Evolutionary conservation across 768 basidiomycete genomes (phyloP), one percentile per base, ranked within the genome.

Genomic region (Tulasnella sp.): DNA sequence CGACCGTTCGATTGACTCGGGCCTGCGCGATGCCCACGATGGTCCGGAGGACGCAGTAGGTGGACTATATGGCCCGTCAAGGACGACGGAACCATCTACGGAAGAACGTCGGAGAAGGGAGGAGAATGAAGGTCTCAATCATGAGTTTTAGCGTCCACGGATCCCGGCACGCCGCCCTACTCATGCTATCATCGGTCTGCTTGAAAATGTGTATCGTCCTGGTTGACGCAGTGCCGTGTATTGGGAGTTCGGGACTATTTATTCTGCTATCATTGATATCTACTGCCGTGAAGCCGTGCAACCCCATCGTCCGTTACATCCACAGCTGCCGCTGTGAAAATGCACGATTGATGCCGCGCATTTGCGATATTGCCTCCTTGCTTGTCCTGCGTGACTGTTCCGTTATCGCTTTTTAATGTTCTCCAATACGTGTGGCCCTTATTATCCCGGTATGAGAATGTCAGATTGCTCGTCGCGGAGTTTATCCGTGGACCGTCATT

Each of bases 11-110:
- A 12, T 6, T 5, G 39, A 35, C n/a, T 65, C 63, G 8, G 22
- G 52, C 29, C 26, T 1, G 22, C 52, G 52, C 22, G 52, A 59
- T 59, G 22, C 76, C 80, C 77, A 78, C 3, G 88, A 88, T 68
- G 84, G 84, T 77, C 90, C 91, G 3, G 91, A 93, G 80, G 90
- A 90, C 75, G 79, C 90, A 8, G 88, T 88, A 75, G 88, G 90
- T 40, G 87, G 84, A n/a, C 81, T 85, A 26, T 91, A 91, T 76
- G 87, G 84, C 19, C 81, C 83, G 14, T 6, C 40, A 17, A 35
- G 66, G 16, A 36, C 62, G 11, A 76, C 77, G 4, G 73, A 68
- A 22, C 67, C 74, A 1, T n/a, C 40, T 32, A 68, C 78, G 67
- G 74, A 77, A 68, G 70, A 71, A 72, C 39, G 72, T 73, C 35